A percentile compares a stretch with the other conserved stretches of the same genome.
These are phyloP conservation scores for Pestalotiopsis sp. DNA, from an alignment of 2,329 filamentous ascomycete species.

Conservation along the genomic window DNA sequence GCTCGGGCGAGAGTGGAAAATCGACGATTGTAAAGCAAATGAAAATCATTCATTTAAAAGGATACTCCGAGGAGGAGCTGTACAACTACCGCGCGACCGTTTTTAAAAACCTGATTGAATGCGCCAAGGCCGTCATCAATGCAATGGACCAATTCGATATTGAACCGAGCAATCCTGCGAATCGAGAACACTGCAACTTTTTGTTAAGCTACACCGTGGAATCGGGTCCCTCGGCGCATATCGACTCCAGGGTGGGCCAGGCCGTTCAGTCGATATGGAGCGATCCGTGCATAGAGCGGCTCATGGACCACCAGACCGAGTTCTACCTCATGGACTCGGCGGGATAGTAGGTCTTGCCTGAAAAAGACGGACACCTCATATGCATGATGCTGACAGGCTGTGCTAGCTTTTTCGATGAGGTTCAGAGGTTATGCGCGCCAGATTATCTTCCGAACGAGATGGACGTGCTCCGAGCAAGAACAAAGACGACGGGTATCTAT, in stretches of 20 bases:
- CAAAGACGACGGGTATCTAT: slow-evolving; percentile 98
- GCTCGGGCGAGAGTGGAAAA: slow-evolving; percentile 97
- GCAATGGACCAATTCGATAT: slow-evolving; percentile 94
- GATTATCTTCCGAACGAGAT: slow-evolving; percentile 93
- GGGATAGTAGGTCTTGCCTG: slow-evolving; percentile 69
- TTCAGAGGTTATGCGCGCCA: slow-evolving; percentile 76
- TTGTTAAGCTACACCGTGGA: slow-evolving; percentile 88
- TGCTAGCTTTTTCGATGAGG: slow-evolving; percentile 91
- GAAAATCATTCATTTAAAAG: slow-evolving; percentile 99
- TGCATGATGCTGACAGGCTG: background rate
- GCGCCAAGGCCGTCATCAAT: slow-evolving; percentile 87
- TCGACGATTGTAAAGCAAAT: slow-evolving; percentile 99
- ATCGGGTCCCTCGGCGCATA: slow-evolving; percentile 82
- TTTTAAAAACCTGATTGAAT: slow-evolving; percentile 98
- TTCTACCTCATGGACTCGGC: slow-evolving; percentile 99
- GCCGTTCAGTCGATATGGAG: slow-evolving; percentile 89
- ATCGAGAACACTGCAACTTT: slow-evolving; percentile 76
- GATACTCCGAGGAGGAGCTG: slow-evolving; percentile 92
- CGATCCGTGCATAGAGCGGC: slow-evolving; percentile 78
- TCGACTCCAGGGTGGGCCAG: slow-evolving; percentile 79
- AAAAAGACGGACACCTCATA: background rate
- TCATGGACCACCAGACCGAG: slow-evolving; percentile 94
- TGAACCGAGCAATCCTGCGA: slow-evolving; percentile 71
- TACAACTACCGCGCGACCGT: slow-evolving; percentile 94
- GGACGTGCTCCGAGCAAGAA: slow-evolving; percentile 92